Conservation (phyloP, 2,329 filamentous ascomycete genomes). For the Geoglossum cookeanum region DNA sequence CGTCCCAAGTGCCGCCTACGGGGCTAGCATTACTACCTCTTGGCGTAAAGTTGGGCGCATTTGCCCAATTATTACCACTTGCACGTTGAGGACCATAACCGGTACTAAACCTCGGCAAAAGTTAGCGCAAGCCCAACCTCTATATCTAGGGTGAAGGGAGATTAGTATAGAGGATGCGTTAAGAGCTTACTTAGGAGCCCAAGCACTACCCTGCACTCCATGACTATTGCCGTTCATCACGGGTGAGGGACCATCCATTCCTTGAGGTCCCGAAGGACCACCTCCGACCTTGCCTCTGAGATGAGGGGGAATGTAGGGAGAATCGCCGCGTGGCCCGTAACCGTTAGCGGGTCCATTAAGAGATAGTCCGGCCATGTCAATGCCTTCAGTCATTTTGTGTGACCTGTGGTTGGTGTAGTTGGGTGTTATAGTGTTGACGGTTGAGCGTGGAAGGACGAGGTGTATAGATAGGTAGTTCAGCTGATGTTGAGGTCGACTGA, state of each 20-base stretch:
- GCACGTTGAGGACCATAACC: conserved; percentile 8
- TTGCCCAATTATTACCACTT: conserved; percentile 22
- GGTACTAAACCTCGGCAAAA: neutral
- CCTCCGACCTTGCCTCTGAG: conserved; percentile 41
- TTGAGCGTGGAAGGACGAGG: neutral
- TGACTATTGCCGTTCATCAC: conserved; percentile 19
- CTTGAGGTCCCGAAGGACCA: conserved; percentile 15
- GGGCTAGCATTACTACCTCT: conserved; percentile 12
- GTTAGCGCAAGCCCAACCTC: neutral
- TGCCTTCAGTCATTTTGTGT: conserved; percentile 56
- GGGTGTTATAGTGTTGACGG: neutral
- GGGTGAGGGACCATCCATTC: conserved; percentile 10
- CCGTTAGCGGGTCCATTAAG: conserved; percentile 37
- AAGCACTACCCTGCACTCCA: conserved; percentile 5
- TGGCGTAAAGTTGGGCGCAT: conserved; percentile 27
- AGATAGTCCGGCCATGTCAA: conserved; percentile 62
- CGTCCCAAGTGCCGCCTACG: conserved; percentile 23
- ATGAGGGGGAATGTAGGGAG: conserved; percentile 69
- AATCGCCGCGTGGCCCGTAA: conserved; percentile 26
- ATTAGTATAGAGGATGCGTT: neutral
- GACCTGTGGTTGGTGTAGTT: neutral
- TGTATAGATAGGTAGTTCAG: neutral
- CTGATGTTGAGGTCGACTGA: neutral
- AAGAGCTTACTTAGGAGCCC: neutral
- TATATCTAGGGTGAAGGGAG: neutral